Evolutionary conservation across 805 yeast species (phyloP), one percentile per base, ranked within the genome.

Genomic region (Monosporozyma solicola): DNA sequence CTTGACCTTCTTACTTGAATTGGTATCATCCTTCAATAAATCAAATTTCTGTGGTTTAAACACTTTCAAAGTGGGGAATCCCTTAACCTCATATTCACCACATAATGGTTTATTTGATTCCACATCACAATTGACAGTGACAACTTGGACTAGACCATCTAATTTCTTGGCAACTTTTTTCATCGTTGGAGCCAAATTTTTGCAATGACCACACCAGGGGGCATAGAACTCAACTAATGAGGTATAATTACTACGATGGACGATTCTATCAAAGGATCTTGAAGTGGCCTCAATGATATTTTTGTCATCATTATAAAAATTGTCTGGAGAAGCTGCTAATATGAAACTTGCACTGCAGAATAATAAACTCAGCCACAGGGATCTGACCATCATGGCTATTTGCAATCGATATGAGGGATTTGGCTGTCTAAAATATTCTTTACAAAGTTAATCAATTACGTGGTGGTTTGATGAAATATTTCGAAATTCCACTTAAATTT

Each of bases 141-240:
- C 97, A 20, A 89, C 82, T 56, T 82, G 80, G 7, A 79, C 78
- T 49, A 79, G 69, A 6, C 79, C 80, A 31, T 78, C 77, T 6
- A 87, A 72, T 31, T 71, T 67, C 50, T 78, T 79, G 6, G 87
- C 95, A 13, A 84, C 80, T 62, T 83, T 83, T 49, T 74, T 72
- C 67, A 75, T 85, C 1, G 80, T 80, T 3, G 85, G 83, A 54
- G 82, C 79, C 50, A 92, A 72, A 53, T 81, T 77, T 61, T 83
- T 78, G 70, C 99, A 92, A 69, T 92, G 89, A 5, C 97, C 97
- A 73, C 99, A 92, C 98, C 98, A 91, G 41, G 97, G 97, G 4
- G 98, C 97, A 68, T 85, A 91, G 69, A 91, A 91, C 72, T 90
- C 90, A 24, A 89, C 90, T 20, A 90, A 71, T 1, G 96, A 70